Percentiles rank a stretch among this genome's conserved stretches.
These are phyloP conservation scores for Cladophialophora chaetospira DNA, from an alignment of 2,329 filamentous ascomycete species.

Conservation along the genomic window DNA sequence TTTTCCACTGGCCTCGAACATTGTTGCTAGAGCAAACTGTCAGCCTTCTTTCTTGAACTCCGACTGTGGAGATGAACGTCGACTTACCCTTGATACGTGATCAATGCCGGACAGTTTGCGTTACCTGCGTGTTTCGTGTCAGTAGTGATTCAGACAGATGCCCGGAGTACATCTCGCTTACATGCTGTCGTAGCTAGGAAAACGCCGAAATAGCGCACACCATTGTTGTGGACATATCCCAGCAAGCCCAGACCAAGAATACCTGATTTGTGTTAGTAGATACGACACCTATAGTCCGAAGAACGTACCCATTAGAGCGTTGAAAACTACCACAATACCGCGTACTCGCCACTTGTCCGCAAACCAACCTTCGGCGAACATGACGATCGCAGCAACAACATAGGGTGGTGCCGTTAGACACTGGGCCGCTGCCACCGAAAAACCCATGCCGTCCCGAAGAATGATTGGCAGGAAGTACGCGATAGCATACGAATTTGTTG, in stretches of 20 bases:
- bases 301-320: constrained; percentile 59
- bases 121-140: constrained; percentile 52
- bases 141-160: not conserved
- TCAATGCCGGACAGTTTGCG: constrained; percentile 70
- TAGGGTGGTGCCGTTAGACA: constrained; percentile 74
- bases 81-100: constrained; percentile 60
- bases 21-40: not conserved
- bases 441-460: constrained; percentile 64
- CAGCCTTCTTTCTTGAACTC: constrained; percentile 42
- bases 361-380: constrained; percentile 61
- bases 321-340: constrained; percentile 66
- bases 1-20: constrained; percentile 3
- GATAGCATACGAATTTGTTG: constrained; percentile 73
- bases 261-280: not conserved
- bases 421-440: constrained; percentile 64
- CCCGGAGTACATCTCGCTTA: not conserved
- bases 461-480: constrained; percentile 81
- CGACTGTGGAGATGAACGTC: not conserved
- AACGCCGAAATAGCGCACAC: constrained; percentile 2
- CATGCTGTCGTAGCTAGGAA: constrained; percentile 3
- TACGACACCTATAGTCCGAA: not conserved
- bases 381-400: constrained; percentile 61
- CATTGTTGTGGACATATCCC: not conserved
- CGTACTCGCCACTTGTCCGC: constrained; percentile 70
- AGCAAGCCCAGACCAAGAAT: not conserved